Percentiles rank a stretch among this genome's conserved stretches.
Evolutionary conservation across 2,329 filamentous ascomycete species (phyloP).

Genomic region (Didymella glomerata): DNA sequence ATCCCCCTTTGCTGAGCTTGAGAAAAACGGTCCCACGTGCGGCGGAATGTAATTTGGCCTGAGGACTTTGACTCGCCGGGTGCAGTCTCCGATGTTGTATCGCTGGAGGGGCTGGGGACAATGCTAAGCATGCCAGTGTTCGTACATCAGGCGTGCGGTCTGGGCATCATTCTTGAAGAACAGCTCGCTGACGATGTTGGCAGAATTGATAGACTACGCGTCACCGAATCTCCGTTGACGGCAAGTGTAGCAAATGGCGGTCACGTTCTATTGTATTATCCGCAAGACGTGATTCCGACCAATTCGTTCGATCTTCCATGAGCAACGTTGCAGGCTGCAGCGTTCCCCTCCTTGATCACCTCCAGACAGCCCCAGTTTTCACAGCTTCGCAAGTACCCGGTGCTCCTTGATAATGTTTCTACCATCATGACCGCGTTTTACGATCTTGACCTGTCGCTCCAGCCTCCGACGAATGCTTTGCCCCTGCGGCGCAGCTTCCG

Average conservation of each 20-base stretch:
- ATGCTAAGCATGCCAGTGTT: neutral
- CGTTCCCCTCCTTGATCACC: neutral
- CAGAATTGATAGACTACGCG: neutral
- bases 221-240: neutral
- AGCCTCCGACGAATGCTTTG: neutral
- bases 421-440: slow-evolving; percentile 5
- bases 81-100: neutral
- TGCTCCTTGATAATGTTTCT: slow-evolving; percentile 11
- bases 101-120: neutral
- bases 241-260: no score
- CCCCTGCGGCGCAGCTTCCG: neutral
- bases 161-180: neutral
- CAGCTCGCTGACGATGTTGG: neutral
- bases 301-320: neutral
- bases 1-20: neutral
- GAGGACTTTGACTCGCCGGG: neutral
- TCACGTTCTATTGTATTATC: neutral
- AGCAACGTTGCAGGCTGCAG: neutral
- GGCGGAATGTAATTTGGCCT: neutral
- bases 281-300: neutral
- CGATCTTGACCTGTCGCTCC: neutral
- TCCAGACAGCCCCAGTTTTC: neutral
- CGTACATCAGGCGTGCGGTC: neutral
- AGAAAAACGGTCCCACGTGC: neutral
- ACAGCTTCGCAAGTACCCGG: slow-evolving; percentile 2